Conservation (phyloP, 1,284 basidiomycete species). For the Ceratobasidium sp. region DNA sequence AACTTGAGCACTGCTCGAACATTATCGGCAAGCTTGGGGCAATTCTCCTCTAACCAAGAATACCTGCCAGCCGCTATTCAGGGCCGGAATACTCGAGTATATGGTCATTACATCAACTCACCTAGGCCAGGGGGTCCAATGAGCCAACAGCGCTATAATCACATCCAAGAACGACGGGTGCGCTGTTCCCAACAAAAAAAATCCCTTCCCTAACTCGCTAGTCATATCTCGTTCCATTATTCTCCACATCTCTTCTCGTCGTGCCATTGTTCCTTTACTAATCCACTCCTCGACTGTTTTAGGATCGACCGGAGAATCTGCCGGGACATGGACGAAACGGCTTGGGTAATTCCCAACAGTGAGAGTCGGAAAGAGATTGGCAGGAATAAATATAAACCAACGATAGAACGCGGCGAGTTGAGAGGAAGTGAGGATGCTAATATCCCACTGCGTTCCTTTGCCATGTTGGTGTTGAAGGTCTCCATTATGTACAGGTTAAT, state of each 20-base stretch:
- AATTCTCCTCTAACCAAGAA: constrained; percentile 39
- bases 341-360: constrained; percentile 37
- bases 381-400: constrained; percentile 40
- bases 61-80: not conserved
- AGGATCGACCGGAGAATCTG: constrained; percentile 25
- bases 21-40: constrained; percentile 26
- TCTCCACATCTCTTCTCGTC: constrained; percentile 36
- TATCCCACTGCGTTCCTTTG: constrained; percentile 38
- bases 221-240: constrained; percentile 37
- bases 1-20: constrained; percentile 18
- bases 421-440: constrained; percentile 7
- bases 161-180: constrained; percentile 38
- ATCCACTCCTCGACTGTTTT: constrained; percentile 37
- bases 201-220: constrained; percentile 12
- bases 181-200: constrained; percentile 36
- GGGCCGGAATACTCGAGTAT: not conserved
- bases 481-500: not conserved
- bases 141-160: constrained; percentile 34
- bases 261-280: constrained; percentile 10
- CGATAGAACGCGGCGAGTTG: constrained; percentile 41
- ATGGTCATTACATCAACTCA: not conserved
- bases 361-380: constrained; percentile 37
- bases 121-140: constrained; percentile 37
- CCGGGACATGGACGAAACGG: constrained; percentile 36
- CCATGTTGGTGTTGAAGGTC: constrained; percentile 40